Percentiles rank a stretch among this genome's conserved stretches.
These are phyloP conservation scores for Microsporum canis DNA, from an alignment of 2,329 filamentous ascomycete genomes.

Conservation along the genomic window DNA sequence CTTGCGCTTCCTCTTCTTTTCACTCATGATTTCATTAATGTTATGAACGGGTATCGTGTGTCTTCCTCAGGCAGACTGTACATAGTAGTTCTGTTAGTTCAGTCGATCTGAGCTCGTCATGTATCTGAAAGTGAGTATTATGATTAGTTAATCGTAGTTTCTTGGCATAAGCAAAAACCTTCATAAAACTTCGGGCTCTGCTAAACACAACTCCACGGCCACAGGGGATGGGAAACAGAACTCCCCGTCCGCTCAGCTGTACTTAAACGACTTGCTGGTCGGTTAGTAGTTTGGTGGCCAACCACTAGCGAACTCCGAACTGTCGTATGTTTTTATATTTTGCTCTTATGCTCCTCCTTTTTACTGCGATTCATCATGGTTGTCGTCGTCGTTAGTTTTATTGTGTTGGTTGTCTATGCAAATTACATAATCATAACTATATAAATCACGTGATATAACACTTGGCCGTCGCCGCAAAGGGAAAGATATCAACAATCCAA, in stretches of 20 bases:
- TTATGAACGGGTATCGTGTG: neutral
- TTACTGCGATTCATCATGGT: neutral
- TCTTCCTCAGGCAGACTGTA: conserved; percentile 19
- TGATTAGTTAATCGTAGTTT: too few species aligned
- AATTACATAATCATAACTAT: neutral
- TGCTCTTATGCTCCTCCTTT: neutral
- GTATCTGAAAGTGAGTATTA: too few species aligned
- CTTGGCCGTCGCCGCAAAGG: neutral
- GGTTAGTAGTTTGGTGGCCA: conserved; percentile 41
- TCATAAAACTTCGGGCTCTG: too few species aligned
- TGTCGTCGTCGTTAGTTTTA: neutral
- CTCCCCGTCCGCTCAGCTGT: conserved; percentile 40
- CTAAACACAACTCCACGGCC: conserved; percentile 22
- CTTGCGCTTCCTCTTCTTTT: conserved; percentile 6
- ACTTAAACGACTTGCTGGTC: conserved; percentile 39
- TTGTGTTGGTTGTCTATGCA: neutral
- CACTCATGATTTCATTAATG: neutral
- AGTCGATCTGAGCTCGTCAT: too few species aligned
- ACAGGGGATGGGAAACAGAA: conserved; percentile 39
- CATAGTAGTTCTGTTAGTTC: too few species aligned
- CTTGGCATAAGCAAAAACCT: too few species aligned
- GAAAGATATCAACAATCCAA: neutral
- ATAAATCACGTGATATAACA: neutral
- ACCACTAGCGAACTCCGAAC: conserved; percentile 38
- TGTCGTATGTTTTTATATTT: conserved; percentile 33